Percentiles rank a stretch among this genome's conserved stretches.
These are phyloP conservation scores for Coemansia interrupta DNA, from an alignment of 192 early-diverging fungal species.

Conservation along the genomic window DNA sequence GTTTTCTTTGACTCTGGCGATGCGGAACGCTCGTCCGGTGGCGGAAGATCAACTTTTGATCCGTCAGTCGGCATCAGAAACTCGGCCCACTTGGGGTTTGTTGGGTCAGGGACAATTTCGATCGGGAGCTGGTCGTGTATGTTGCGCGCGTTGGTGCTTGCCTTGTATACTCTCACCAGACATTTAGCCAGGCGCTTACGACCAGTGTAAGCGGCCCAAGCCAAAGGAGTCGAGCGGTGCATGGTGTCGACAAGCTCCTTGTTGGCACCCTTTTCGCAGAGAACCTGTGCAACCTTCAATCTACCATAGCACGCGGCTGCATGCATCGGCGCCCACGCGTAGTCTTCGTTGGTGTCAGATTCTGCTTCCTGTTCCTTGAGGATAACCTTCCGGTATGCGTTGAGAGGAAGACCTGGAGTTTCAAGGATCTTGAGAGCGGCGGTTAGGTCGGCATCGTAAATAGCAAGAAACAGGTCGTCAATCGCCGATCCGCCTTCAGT, in stretches of 20 bases:
- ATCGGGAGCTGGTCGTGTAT: conserved; percentile 71
- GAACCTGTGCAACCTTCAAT: conserved; percentile 59
- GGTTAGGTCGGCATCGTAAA: conserved; percentile 42
- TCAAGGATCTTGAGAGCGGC: conserved; percentile 34
- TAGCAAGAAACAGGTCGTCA: conserved; percentile 48
- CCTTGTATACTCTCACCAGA: conserved; percentile 73
- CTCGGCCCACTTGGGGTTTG: conserved; percentile 48
- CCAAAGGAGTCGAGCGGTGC: conserved; percentile 77
- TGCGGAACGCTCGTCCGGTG: neutral
- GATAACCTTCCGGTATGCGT: conserved; percentile 36
- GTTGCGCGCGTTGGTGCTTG: conserved; percentile 74
- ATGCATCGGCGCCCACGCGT: conserved; percentile 84
- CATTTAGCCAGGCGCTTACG: conserved; percentile 66
- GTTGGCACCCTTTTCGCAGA: conserved; percentile 73
- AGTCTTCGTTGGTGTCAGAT: conserved; percentile 56
- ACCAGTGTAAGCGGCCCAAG: conserved; percentile 85
- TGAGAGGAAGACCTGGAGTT: conserved; percentile 29
- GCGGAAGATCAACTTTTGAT: conserved; percentile 37
- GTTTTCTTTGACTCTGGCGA: conserved; percentile 30
- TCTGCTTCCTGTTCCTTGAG: conserved; percentile 48
- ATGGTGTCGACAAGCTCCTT: conserved; percentile 81
- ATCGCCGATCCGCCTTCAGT: conserved; percentile 12
- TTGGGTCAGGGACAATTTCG: conserved; percentile 71
- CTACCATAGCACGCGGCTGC: conserved; percentile 81
- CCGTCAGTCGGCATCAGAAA: conserved; percentile 49